Conservation (phyloP, 2,329 filamentous ascomycete species). For the Phialemonium atrogriseum region DNA sequence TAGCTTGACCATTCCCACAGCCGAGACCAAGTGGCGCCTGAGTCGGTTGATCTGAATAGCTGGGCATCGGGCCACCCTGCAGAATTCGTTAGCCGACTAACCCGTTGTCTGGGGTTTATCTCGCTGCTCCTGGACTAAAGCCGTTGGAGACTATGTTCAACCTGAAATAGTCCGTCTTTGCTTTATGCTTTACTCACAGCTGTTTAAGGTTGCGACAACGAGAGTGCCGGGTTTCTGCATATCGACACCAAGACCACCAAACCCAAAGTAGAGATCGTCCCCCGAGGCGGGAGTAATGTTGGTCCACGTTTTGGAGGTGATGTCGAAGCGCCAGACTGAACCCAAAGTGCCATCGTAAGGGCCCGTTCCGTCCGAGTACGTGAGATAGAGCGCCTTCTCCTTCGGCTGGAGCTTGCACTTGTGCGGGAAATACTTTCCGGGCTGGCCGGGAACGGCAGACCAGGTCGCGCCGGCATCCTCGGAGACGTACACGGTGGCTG, state of each 20-base stretch:
- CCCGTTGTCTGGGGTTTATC: too few species aligned
- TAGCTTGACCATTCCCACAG: conserved; percentile 44
- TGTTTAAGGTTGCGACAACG: conserved; percentile 48
- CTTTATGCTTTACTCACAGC: too few species aligned
- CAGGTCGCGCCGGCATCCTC: conserved; percentile 45
- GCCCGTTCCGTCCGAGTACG: conserved; percentile 44
- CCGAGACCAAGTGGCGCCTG: conserved; percentile 42
- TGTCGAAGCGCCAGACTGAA: conserved; percentile 46
- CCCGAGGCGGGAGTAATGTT: conserved; percentile 47
- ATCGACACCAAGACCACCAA: conserved; percentile 47
- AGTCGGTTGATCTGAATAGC: conserved; percentile 46
- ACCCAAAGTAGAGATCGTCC: conserved; percentile 40
- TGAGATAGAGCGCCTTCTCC: conserved; percentile 46
- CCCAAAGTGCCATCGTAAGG: conserved; percentile 49
- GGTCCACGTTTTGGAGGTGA: conserved; percentile 38
- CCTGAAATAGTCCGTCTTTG: too few species aligned
- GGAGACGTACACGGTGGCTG: conserved; percentile 44
- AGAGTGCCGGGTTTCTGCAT: conserved; percentile 45
- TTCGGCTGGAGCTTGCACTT: conserved; percentile 40
- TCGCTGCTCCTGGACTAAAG: too few species aligned
- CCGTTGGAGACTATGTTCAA: too few species aligned
- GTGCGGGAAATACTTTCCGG: conserved; percentile 42
- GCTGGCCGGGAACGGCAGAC: conserved; percentile 40
- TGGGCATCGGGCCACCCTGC: conserved; percentile 52
- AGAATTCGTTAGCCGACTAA: too few species aligned